Percentiles rank a stretch among this genome's conserved stretches.
Conservation (phyloP, 805 yeast genomes). For the Teunomyces aglyptinius region DNA sequence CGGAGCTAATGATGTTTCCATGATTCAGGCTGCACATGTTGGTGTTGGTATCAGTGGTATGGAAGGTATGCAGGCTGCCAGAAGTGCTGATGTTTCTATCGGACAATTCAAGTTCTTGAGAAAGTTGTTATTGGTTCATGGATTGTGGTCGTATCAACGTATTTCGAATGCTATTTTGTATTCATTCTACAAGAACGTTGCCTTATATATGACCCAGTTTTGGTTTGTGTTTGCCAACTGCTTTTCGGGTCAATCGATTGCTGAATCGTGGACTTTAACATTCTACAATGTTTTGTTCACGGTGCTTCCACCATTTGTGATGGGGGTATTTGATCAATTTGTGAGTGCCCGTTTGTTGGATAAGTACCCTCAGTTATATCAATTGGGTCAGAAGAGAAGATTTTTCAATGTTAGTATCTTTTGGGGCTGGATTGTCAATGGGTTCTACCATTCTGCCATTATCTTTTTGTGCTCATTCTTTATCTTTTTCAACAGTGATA, state of each 20-base stretch:
- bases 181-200: constrained; percentile 93
- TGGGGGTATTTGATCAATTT: constrained; percentile 96
- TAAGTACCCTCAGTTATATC: constrained; percentile 89
- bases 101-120: constrained; percentile 90
- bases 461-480: constrained; percentile 71
- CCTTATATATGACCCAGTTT: constrained; percentile 95
- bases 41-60: constrained; percentile 99
- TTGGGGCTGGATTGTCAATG: constrained; percentile 97
- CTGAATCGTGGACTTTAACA: constrained; percentile 97
- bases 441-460: constrained; percentile 89
- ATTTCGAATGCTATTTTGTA: constrained; percentile 89
- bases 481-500: constrained; percentile 67
- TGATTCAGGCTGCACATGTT: constrained; percentile 99
- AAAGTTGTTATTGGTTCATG: constrained; percentile 86
- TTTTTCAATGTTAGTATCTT: constrained; percentile 89
- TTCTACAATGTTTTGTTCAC: constrained; percentile 93
- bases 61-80: constrained; percentile 99
- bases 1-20: constrained; percentile 98
- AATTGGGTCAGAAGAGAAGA: constrained; percentile 81
- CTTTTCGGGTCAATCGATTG: constrained; percentile 91
- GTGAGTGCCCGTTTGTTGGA: constrained; percentile 86
- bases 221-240: constrained; percentile 95
- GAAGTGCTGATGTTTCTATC: constrained; percentile 95
- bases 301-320: constrained; percentile 90
- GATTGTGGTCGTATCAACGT: constrained; percentile 97